Conservation (phyloP, 2,329 filamentous ascomycete species). For the Leptographium radiaticola region DNA sequence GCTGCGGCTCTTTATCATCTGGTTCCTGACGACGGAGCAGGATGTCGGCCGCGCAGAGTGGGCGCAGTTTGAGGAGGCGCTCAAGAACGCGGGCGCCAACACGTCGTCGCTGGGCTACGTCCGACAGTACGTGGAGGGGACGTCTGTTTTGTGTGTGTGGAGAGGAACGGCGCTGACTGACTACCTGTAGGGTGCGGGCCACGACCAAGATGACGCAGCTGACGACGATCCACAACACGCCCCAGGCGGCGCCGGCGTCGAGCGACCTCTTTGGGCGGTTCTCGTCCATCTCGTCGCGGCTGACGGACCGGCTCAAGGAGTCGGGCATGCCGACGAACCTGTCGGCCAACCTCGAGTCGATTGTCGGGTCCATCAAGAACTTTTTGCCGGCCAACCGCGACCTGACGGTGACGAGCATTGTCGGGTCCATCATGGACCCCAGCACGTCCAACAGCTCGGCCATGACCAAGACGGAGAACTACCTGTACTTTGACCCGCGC, state of each 20-base stretch:
- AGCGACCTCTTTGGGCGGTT: conserved; percentile 87
- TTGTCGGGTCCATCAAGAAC: conserved; percentile 95
- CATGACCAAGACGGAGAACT: conserved; percentile 91
- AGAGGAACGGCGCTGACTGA: too few relatives aligned
- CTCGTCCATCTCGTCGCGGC: conserved; percentile 77
- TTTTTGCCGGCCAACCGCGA: conserved; percentile 95
- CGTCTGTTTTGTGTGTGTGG: background rate
- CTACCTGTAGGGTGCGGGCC: conserved; percentile 22
- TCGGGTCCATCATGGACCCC: conserved; percentile 96
- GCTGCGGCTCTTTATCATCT: conserved; percentile 88
- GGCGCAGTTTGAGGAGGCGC: conserved; percentile 71
- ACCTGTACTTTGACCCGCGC: conserved; percentile 92
- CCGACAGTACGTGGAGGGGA: conserved; percentile 45
- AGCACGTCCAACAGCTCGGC: conserved; percentile 78
- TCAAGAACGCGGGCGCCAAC: conserved; percentile 64
- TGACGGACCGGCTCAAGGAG: conserved; percentile 90
- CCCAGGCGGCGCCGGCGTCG: conserved; percentile 44
- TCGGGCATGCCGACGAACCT: conserved; percentile 59
- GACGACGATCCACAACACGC: conserved; percentile 67
- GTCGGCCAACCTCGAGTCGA: conserved; percentile 75
- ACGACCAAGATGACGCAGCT: conserved; percentile 98
- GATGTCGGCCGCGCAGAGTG: conserved; percentile 75
- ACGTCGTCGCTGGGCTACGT: conserved; percentile 72
- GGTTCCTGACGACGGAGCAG: conserved; percentile 88
- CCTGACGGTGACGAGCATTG: conserved; percentile 92